phyloP scores from a whole-genome alignment of 331 rosid species.

The Rosa hybrid region DNA sequence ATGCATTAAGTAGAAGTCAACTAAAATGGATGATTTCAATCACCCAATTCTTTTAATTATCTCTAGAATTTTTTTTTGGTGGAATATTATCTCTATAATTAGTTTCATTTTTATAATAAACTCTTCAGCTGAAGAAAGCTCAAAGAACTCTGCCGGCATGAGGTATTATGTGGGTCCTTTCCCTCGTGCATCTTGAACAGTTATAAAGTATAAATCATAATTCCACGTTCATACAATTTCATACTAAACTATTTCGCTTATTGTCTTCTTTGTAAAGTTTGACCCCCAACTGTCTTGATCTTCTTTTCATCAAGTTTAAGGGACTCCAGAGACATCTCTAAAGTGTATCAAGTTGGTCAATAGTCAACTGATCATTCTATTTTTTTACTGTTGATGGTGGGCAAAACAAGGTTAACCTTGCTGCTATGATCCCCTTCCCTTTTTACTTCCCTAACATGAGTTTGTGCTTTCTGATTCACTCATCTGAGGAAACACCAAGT shows the following conservation, averaged over 20 bases:
- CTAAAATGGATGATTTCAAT: background rate
- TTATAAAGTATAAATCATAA: background rate
- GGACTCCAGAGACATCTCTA: background rate
- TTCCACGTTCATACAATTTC: background rate
- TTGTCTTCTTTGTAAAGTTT: conserved; percentile 9
- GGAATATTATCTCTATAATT: background rate
- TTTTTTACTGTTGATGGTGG: background rate
- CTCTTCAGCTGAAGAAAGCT: conserved; percentile 3
- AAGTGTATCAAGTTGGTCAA: conserved; percentile 12
- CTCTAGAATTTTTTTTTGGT: background rate
- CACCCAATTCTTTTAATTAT: background rate
- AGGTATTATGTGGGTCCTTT: background rate
- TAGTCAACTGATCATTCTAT: background rate
- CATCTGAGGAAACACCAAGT: background rate
- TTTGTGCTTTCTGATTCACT: conserved; percentile 10
- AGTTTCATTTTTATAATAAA: background rate
- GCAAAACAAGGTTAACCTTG: conserved; percentile 10
- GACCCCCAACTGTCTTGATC: conserved; percentile 13
- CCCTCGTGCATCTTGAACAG: background rate
- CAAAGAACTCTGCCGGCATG: conserved; percentile 14
- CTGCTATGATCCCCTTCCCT: conserved; percentile 5
- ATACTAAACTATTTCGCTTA: background rate
- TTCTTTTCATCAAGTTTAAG: background rate
- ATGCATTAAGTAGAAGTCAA: conserved; percentile 2
- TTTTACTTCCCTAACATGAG: background rate